A percentile compares a stretch with the other conserved stretches of the same genome.
These are phyloP conservation scores for Golubevia sp. DNA, from an alignment of 1,284 basidiomycete species.

Conservation along the genomic window DNA sequence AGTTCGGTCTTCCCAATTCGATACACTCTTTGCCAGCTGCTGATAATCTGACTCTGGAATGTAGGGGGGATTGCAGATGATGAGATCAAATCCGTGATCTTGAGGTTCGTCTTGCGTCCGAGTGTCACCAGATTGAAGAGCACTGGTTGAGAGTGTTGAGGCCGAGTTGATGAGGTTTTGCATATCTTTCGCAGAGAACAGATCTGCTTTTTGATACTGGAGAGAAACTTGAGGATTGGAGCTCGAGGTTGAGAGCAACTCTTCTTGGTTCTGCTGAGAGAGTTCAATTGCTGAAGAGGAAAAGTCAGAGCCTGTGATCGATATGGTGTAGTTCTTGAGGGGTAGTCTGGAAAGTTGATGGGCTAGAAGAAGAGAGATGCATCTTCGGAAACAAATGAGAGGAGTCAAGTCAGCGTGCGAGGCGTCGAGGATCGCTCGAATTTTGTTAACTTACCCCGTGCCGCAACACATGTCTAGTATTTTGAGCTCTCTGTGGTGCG, in stretches of 20 bases:
- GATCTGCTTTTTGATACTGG: no score
- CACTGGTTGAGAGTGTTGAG: no score
- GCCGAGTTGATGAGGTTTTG: no score
- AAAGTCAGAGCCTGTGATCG: neutral
- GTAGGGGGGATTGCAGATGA: constrained; percentile 93
- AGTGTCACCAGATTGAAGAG: no score
- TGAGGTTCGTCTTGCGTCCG: no score
- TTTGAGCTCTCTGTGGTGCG: no score
- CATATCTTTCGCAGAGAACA: no score
- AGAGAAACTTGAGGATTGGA: no score
- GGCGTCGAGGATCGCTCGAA: neutral
- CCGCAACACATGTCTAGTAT: no score
- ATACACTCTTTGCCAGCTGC: constrained; percentile 67
- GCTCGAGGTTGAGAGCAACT: neutral
- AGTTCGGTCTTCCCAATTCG: constrained; percentile 75
- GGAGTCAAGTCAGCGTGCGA: neutral
- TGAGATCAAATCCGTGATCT: constrained; percentile 73
- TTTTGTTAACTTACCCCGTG: neutral
- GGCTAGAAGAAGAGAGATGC: neutral
- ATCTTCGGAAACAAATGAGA: neutral
- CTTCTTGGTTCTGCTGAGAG: neutral
- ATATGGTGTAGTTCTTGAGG: neutral
- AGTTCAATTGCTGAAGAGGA: neutral
- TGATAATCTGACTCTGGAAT: constrained; percentile 71
- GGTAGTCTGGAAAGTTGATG: neutral